Percentiles rank a stretch among this genome's conserved stretches.
phyloP scores from a whole-genome alignment of 805 yeast species.

The Candida germanica region DNA sequence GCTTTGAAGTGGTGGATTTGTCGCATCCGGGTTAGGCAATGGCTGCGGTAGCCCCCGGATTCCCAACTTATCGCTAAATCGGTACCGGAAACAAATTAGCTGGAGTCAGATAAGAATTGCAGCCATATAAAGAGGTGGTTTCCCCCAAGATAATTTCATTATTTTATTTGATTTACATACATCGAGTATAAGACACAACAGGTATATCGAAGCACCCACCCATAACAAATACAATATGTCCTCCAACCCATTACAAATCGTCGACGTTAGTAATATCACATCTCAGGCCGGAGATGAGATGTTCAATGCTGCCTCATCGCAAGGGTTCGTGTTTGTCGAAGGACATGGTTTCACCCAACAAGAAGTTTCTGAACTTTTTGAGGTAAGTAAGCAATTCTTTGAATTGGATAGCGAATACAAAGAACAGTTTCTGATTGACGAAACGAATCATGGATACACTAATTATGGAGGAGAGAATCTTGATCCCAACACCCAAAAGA shows the following conservation, averaged over 20 bases:
- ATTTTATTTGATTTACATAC: too few species aligned
- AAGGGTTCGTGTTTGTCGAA: conserved; percentile 64
- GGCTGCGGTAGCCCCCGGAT: too few species aligned
- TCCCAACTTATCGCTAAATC: too few species aligned
- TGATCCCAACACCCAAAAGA: conserved; percentile 31
- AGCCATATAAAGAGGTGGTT: too few species aligned
- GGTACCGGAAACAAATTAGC: too few species aligned
- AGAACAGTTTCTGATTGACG: conserved; percentile 46
- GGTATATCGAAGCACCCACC: too few species aligned
- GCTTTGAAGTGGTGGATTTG: too few species aligned
- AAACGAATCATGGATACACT: conserved; percentile 61
- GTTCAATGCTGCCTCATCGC: conserved; percentile 56
- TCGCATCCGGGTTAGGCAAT: too few species aligned
- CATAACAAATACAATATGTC: too few species aligned
- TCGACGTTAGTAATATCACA: conserved; percentile 52
- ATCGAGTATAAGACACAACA: too few species aligned
- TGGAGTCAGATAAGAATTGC: too few species aligned
- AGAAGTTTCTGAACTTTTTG: conserved; percentile 52
- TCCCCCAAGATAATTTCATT: not conserved
- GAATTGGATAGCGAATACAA: conserved; percentile 52
- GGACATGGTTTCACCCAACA: conserved; percentile 60
- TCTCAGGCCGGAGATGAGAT: conserved; percentile 47
- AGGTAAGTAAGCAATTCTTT: conserved; percentile 50
- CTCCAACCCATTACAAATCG: conserved; percentile 48
- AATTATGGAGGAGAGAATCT: conserved; percentile 51